Base-by-base conservation (phyloP, 352 stramenopile species). In the Phytophthora capsici region DNA sequence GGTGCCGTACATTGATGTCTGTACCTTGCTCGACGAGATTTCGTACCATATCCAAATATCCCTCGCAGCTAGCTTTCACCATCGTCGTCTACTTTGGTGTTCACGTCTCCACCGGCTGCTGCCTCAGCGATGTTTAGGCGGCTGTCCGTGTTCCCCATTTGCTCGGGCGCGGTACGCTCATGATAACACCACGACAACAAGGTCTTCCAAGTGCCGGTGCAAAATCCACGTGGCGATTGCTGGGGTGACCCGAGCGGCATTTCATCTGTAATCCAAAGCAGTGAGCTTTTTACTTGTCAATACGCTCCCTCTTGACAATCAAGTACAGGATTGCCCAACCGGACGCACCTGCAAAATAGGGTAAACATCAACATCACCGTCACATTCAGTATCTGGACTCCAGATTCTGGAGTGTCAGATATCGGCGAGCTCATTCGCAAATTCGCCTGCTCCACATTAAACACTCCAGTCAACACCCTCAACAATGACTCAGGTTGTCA, bases 401-500 rank as follows among this genome's bases (percentile, higher is more conserved):
- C 7, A 34, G n/a, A n/a, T n/a, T n/a, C n/a, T n/a, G n/a, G n/a
- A n/a, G n/a, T 32, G 28, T 1, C 28, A 32, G 19, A 25, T 32
- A 43, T 47, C 20, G 20, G 36, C 3, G 19, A 62, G 57, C 17
- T 69, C 63, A 70, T 26, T 70, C 44, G 40, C 55, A 57, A 65
- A 57, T 61, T 61, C 26, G n/a, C 22, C 54, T 10, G 38, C 36
- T 49, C 22, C 56, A 4, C 38, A 64, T 17, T 19, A 36, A 34
- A 46, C 37, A 20, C 60, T 48, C 25, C 28, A 36, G 22, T 34
- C 4, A 12, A 13, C n/a, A 19, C 22, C 28, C 14, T 36, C 28
- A n/a, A 53, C 40, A 17, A 66, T 70, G 63, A 20, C 55, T 66
- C 55, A 70, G 61, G 55, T 66, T 57, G 55, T 70, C 22, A 70